Evolutionary conservation across 257 asterid species (phyloP), one percentile per base, ranked within the genome.

Genomic region (Solanum medicagineum): DNA sequence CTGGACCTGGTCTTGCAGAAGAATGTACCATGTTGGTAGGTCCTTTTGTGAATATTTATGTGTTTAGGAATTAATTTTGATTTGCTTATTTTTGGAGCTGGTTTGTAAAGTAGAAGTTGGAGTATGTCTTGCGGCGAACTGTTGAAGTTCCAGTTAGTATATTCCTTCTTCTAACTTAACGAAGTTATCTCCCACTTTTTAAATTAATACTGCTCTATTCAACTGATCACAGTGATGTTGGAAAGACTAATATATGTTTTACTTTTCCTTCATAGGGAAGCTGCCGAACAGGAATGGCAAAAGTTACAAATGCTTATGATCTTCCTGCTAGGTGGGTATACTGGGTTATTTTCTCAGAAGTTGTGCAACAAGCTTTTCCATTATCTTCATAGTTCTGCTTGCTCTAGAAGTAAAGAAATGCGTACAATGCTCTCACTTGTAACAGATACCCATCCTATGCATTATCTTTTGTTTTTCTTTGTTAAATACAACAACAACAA

Each of bases 1-100:
- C 99, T 81, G 99, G 99, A 88, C 95, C 97, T 45, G 93, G 96
- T 86, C 96, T 95, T 83, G 98, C 98, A 49, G 99, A 97, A 92
- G 98, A 97, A 92, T 88, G 90, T 75, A 85, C 86, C 12, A 54
- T 88, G 80, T 73, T 92, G 85, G 89, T 93, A 87, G 86, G 87
- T 55, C 24, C 51, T 51, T 7, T 17, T 1, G 15, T 56, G 51
- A 54, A 65, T 65, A 8, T 17, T 9, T 69, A 70, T 20, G 29
- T 17, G 19, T 4, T 36, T 40, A 15, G 29, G 14, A 70, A 70
- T 19, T 70, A 70, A 40, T 70, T 40, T 40, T 4, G 80, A 70
- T 20, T 70, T 70, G 26, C 29, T 40, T 70, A 40, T 70, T 70
- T 42, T 40, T 26, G 42, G 29, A 17, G 80, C 80, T 19, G 26